phyloP scores from a whole-genome alignment of 805 yeast genomes.

The Candida multigemmis region DNA sequence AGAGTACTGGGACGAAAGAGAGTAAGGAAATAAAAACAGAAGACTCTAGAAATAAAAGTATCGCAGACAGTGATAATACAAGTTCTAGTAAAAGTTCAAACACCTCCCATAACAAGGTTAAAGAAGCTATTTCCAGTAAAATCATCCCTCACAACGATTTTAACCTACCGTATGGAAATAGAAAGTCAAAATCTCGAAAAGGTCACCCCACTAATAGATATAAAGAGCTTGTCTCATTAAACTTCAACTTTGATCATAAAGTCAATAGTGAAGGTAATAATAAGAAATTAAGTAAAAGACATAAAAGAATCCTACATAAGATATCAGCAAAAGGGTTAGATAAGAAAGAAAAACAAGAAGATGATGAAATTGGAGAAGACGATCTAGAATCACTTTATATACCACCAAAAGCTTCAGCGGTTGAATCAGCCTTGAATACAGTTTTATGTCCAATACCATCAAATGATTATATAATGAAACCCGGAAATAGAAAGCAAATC shows the following conservation, averaged over 20 bases:
- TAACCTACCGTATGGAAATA: too few species aligned
- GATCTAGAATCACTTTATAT: constrained; percentile 22
- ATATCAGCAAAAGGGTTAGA: constrained; percentile 6
- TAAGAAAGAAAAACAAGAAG: constrained; percentile 4
- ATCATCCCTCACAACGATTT: too few species aligned
- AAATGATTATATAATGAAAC: constrained; percentile 19
- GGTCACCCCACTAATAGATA: too few species aligned
- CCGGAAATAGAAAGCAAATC: constrained; percentile 22
- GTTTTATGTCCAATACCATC: constrained; percentile 32
- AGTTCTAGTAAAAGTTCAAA: too few species aligned
- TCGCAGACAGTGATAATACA: constrained; percentile 4
- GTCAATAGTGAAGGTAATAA: constrained; percentile 4
- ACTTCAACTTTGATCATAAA: constrained; percentile 5
- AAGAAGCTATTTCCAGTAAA: too few species aligned
- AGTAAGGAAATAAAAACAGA: constrained; percentile 1
- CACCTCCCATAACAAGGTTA: too few species aligned
- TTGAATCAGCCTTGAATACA: constrained; percentile 32
- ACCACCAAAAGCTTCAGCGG: constrained; percentile 35
- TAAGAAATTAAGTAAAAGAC: too few species aligned
- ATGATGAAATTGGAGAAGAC: constrained; percentile 4
- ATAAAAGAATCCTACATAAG: too few species aligned
- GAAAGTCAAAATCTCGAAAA: too few species aligned
- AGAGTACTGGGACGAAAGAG: constrained; percentile 1
- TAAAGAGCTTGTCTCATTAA: constrained; percentile 10
- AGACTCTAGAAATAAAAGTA: constrained; percentile 1